phyloP scores from a whole-genome alignment of 768 basidiomycete genomes.

The Pleurotus giganteus region DNA sequence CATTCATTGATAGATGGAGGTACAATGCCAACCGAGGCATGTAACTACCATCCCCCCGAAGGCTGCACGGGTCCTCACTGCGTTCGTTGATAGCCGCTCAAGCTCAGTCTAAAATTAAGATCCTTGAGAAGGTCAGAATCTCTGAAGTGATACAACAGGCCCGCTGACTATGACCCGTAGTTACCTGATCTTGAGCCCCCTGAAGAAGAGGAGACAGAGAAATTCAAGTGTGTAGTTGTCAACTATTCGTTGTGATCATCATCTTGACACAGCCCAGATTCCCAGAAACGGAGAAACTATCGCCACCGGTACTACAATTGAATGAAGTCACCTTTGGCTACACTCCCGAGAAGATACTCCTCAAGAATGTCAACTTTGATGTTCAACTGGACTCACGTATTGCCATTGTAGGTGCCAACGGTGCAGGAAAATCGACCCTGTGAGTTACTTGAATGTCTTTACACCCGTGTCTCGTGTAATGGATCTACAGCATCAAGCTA shows the following conservation, averaged over 20 bases:
- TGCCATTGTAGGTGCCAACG: slow-evolving; percentile 93
- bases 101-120: slow-evolving; percentile 76
- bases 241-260: not conserved
- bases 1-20: slow-evolving; percentile 97
- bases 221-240: slow-evolving; percentile 63
- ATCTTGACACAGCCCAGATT: slow-evolving; percentile 46
- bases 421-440: slow-evolving; percentile 96
- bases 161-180: slow-evolving; percentile 32
- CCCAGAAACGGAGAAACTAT: slow-evolving; percentile 96
- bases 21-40: slow-evolving; percentile 92
- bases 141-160: not conserved
- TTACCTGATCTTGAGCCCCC: slow-evolving; percentile 92
- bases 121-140: slow-evolving; percentile 63
- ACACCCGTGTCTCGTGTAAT: too few relatives aligned
- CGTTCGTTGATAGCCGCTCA: slow-evolving; percentile 63
- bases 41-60: slow-evolving; percentile 8
- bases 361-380: slow-evolving; percentile 83
- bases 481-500: slow-evolving; percentile 74
- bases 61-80: not conserved
- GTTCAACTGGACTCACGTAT: slow-evolving; percentile 93
- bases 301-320: slow-evolving; percentile 91
- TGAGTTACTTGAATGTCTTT: too few relatives aligned
- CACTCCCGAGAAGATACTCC: slow-evolving; percentile 66
- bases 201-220: slow-evolving; percentile 88
- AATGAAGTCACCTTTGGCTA: slow-evolving; percentile 92